phyloP scores from a whole-genome alignment of 2,329 filamentous ascomycete genomes.

The Clathrospora elynae region DNA sequence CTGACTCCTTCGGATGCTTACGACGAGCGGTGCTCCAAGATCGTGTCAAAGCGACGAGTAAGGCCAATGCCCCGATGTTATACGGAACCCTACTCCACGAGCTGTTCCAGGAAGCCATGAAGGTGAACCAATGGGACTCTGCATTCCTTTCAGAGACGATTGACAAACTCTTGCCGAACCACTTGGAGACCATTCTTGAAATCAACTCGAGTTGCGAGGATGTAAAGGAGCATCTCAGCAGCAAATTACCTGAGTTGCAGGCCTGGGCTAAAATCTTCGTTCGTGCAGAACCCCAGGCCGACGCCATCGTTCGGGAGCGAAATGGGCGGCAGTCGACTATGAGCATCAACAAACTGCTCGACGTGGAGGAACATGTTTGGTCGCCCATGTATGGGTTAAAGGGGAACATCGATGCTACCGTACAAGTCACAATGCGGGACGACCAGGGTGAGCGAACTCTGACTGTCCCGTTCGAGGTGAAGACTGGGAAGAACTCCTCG shows the following conservation, averaged over 20 bases:
- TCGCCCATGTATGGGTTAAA: conserved; percentile 97
- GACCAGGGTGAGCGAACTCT: conserved; percentile 68
- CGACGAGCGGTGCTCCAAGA: conserved; percentile 93
- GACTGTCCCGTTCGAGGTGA: conserved; percentile 92
- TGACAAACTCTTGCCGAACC: conserved; percentile 70
- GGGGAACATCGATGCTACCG: conserved; percentile 95
- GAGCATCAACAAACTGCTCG: conserved; percentile 90
- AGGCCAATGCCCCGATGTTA: conserved; percentile 77
- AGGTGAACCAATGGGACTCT: conserved; percentile 79
- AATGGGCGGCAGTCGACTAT: conserved; percentile 77
- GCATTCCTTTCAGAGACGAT: conserved; percentile 70
- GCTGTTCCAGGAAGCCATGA: conserved; percentile 88
- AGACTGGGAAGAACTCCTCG: conserved; percentile 82
- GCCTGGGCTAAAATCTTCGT: conserved; percentile 86
- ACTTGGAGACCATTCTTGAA: conserved; percentile 87
- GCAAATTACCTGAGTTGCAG: conserved; percentile 81
- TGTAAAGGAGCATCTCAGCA: conserved; percentile 78
- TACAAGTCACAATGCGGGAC: conserved; percentile 82
- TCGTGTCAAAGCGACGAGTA: conserved; percentile 86
- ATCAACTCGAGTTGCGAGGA: conserved; percentile 76
- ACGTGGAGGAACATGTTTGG: conserved; percentile 98
- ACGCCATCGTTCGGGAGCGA: conserved; percentile 77
- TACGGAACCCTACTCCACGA: conserved; percentile 96
- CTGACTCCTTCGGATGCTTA: conserved; percentile 93
- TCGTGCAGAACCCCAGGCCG: conserved; percentile 68